Base-by-base conservation (phyloP, 1,139 yeast species). In the Zhuliangozyma blackwelliae region DNA sequence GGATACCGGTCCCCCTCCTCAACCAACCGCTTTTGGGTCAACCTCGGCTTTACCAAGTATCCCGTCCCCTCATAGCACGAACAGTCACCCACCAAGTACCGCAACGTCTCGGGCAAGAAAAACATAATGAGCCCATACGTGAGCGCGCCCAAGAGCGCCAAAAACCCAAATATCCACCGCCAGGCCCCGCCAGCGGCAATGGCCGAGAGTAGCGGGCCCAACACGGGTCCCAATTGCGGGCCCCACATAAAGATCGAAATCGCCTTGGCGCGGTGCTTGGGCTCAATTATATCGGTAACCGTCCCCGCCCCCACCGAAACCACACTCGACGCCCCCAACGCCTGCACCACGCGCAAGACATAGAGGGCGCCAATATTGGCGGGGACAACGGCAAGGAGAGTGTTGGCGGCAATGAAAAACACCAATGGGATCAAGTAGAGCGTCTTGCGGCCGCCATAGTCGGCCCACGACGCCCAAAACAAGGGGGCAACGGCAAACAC, bases 141-240 rank as follows among this genome's bases (percentile, higher is more conserved):
- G 3, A 64, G 45, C 1, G 54, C 60, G 1, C 77, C 73, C 43
- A 72, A 45, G 1, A 76, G 64, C 1, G 76, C 66, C 13, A 75
- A 56, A 36, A 75, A 65, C 1, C 79, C 81, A 61, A 78, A 78
- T 9, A 71, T 56, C 81, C 80, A 75, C 50, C 81, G 65, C 81
- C 81, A 76, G 5, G 61, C 33, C 3, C 59, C 58, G 30, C 57
- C 47, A 0, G 65, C 58, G 2, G 69, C 57, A 49, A 59, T 48
- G 2, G 68, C 59, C 20, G 77, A 67, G 16, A 76, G 48, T 8
- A 76, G 55, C 0, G 82, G 82, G 0, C 82, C 83, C 10, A 77
- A 33, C 3, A 77, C 62, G 1, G 83, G 82, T 0, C 82, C 83
- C 41, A 75, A 47, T 44, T 76, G 80, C 0, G 82, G 82, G 0